Base-by-base conservation (phyloP, 1,284 basidiomycete species). In the Papiliotrema nemorosa region DNA sequence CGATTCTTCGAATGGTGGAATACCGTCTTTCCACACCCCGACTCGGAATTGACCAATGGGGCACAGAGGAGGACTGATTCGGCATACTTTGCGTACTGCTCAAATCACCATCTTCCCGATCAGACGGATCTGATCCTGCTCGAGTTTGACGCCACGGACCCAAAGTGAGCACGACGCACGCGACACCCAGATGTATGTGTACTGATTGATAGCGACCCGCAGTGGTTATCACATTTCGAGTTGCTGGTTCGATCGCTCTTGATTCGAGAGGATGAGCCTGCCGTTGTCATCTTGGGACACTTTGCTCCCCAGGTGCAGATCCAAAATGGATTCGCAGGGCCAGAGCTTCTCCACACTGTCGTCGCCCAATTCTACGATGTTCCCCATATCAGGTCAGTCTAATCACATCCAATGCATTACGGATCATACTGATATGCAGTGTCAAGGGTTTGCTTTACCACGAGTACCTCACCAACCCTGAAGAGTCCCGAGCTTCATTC, bases 281-380 rank as follows among this genome's bases (percentile, higher is more conserved):
- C 91, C 18, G 83, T 97, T 44, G 73, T 97, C 63, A 81, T 96
- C 53, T 82, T 97, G 22, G 92, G 92, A 3, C 91, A 96, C 75
- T 96, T 96, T 68, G 83, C 83, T 52, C 87, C 90, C 0, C 89
- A 97, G 65, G 69, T 85, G 2, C 87, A 91, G 64, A 78, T 81
- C 45, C 77, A 82, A 35, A 79, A 88, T 63, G 90, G 90, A 1
- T 93, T 88, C 66, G 82, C 83, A 5, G 90, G 92, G 2, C 87
- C 90, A 1, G 91, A 94, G 66, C 82, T 89, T 60, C 83, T 84
- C 78, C 92, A 97, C 72, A 85, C 81, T 58, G 78, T 87, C 47
- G 90, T 96, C 3, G 88, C 92, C 0, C 90, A 93, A 68, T 96
- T 91, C 76, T 97, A 97, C 76, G 92, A 97, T 67, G 82, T 96